These are phyloP conservation scores for Litchi chinensis DNA, from an alignment of 345 rosid genomes.

Conservation along the genomic window DNA sequence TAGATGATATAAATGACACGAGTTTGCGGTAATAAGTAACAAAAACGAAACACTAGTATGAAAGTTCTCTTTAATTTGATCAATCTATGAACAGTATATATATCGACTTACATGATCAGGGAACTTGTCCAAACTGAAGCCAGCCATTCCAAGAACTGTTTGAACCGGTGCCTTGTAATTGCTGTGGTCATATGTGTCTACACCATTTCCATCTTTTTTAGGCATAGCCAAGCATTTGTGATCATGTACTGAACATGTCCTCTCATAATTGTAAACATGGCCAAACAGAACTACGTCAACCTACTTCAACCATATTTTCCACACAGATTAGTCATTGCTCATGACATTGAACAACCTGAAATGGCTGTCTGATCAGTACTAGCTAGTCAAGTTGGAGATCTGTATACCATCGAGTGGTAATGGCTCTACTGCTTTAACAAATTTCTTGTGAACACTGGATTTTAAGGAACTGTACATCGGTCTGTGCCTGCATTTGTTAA, in stretches of 20 bases:
- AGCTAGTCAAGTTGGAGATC: no score
- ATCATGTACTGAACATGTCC: conserved; percentile 54
- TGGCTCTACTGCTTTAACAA: conserved; percentile 46
- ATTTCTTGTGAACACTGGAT: conserved; percentile 16
- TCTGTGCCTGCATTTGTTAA: conserved; percentile 53
- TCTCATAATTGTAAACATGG: conserved; percentile 72
- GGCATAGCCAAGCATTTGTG: conserved; percentile 53
- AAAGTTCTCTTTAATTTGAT: no score
- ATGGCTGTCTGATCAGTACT: no score
- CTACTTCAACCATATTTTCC: no score
- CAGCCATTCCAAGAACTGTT: conserved; percentile 68
- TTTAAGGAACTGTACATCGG: conserved; percentile 54
- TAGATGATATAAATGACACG: no score
- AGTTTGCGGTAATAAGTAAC: no score
- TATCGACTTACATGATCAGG: neutral
- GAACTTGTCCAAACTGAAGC: conserved; percentile 52
- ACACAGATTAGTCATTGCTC: neutral
- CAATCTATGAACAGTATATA: no score
- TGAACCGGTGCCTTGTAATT: conserved; percentile 65
- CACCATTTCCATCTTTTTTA: conserved; percentile 43
- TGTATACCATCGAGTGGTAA: conserved; percentile 42
- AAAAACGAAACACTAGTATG: no score
- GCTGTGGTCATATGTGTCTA: conserved; percentile 54
- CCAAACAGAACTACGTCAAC: conserved; percentile 62
- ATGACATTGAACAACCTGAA: no score